Evolutionary conservation across 371 early-diverging fungal genomes (phyloP).

Genomic region (Actinomucor elegans): DNA sequence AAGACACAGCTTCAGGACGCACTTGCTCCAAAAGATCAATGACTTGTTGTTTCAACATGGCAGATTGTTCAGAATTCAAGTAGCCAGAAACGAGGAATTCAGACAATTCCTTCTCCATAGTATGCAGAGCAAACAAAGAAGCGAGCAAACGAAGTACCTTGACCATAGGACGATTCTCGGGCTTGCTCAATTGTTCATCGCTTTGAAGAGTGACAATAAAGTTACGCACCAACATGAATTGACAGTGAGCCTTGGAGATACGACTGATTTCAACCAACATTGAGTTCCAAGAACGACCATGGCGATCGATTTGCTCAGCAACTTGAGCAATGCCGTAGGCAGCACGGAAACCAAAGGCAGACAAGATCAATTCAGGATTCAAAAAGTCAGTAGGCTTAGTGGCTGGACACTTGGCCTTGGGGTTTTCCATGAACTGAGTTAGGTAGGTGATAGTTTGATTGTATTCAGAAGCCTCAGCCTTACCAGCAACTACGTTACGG

Average conservation of each 20-base stretch:
- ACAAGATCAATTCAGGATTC: slow-evolving; percentile 61
- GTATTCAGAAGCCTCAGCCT: slow-evolving; percentile 47
- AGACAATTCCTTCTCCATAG: slow-evolving; percentile 65
- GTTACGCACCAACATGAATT: slow-evolving; percentile 61
- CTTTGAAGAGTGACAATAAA: slow-evolving; percentile 52
- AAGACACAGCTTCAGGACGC: slow-evolving; percentile 69
- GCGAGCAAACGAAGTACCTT: slow-evolving; percentile 33
- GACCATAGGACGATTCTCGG: slow-evolving; percentile 39
- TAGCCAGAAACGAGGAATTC: slow-evolving; percentile 63
- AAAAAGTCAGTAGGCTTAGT: slow-evolving; percentile 46
- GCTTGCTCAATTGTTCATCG: slow-evolving; percentile 22
- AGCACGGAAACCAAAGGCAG: slow-evolving; percentile 70
- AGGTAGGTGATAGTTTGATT: slow-evolving; percentile 57
- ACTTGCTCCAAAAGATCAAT: slow-evolving; percentile 54
- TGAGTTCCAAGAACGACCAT: slow-evolving; percentile 65
- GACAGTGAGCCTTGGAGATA: slow-evolving; percentile 69
- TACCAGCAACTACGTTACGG: slow-evolving; percentile 52
- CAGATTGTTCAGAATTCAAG: slow-evolving; percentile 48
- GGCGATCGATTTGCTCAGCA: slow-evolving; percentile 54
- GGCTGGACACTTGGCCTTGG: slow-evolving; percentile 57
- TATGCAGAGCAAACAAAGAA: slow-evolving; percentile 61
- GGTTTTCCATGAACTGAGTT: slow-evolving; percentile 49
- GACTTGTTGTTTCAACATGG: slow-evolving; percentile 49
- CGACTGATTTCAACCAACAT: slow-evolving; percentile 65
- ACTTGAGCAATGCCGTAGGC: slow-evolving; percentile 57